Base-by-base conservation (phyloP, 1,284 basidiomycete genomes). In the Lignosus rhinocerotis region DNA sequence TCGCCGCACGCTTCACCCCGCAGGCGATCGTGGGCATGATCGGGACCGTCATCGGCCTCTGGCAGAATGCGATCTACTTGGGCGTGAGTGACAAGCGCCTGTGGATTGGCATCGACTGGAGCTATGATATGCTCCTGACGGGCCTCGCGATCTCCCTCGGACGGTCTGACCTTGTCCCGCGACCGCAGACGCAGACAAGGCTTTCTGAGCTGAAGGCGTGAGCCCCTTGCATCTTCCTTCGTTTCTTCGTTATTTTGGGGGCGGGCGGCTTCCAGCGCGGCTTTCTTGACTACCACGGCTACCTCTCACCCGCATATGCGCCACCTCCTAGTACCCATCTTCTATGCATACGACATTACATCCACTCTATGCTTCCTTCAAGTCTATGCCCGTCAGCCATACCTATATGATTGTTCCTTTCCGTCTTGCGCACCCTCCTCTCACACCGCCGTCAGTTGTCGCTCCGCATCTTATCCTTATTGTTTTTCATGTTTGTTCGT, bases 11-110 rank as follows among this genome's bases (percentile, higher is more conserved):
- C 44, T 67, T 69, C 59, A 69, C 65, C 6, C 58, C 69, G 0
- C 67, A 70, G 21, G 69, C 72, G 21, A 72, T 87, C 19, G 66
- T 83, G 6, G 67, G 72, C 33, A 73, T 77, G 55, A 72, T 78
- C 7, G 69, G 75, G 51, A 68, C 69, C 41, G 73, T 83, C 21
- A 74, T 85, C 60, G 85, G 84, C 0, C 69, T 89, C 6, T 90
- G 86, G 84, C 73, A 78, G 60, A 87, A 90, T 66, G 77, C 79
- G 6, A 82, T 80, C 65, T 80, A 79, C 9, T 72, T 91, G 32
- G 86, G 86, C 0, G 72, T 90, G n/a, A 78, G 75, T 56, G 81
- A 87, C 66, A 67, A 72, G 43, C 64, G 67, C 3, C 71, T 89
- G 16, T 90, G 87, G 87, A 71, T 72, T n/a, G 74, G 76, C 31